Conservation (phyloP, 345 rosid species). For the Alliaria petiolata region DNA sequence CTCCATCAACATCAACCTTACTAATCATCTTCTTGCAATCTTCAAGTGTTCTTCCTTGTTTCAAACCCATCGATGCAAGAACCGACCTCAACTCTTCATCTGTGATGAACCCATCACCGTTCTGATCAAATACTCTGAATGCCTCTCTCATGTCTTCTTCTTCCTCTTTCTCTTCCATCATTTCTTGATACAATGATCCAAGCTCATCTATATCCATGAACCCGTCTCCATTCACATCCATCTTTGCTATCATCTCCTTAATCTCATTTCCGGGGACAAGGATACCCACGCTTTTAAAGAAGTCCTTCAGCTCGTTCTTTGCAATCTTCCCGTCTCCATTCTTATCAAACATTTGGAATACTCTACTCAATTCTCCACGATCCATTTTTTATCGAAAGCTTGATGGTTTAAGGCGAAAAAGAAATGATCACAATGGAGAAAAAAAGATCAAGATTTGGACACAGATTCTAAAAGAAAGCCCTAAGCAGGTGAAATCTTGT, state of each 20-base stretch:
- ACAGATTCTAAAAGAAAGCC: not conserved
- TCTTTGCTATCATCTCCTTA: slow-evolving; percentile 27
- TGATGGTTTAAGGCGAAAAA: not conserved
- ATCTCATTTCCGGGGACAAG: slow-evolving; percentile 27
- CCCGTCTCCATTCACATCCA: slow-evolving; percentile 33
- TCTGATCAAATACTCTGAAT: slow-evolving; percentile 35
- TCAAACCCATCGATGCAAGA: slow-evolving; percentile 36
- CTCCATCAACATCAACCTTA: slow-evolving; percentile 37
- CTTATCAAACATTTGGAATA: slow-evolving; percentile 32
- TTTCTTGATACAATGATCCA: slow-evolving; percentile 27
- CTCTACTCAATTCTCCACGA: slow-evolving; percentile 24
- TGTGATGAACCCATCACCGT: slow-evolving; percentile 36
- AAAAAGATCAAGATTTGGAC: not conserved
- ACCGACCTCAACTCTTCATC: slow-evolving; percentile 33
- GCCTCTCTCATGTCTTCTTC: slow-evolving; percentile 38
- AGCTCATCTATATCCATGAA: slow-evolving; percentile 33
- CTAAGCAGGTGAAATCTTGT: not conserved
- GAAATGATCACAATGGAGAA: not conserved
- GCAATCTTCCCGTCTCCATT: slow-evolving; percentile 35
- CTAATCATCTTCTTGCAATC: slow-evolving; percentile 35
- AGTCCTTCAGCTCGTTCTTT: slow-evolving; percentile 27
- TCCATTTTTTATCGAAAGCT: slow-evolving; percentile 8
- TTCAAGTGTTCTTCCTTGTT: slow-evolving; percentile 37
- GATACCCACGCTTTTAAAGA: slow-evolving; percentile 29
- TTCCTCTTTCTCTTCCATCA: slow-evolving; percentile 33